Percentiles rank a stretch among this genome's conserved stretches.
Conservation (phyloP, 768 basidiomycete genomes). For the Cystofilobasidium bisporidii region DNA sequence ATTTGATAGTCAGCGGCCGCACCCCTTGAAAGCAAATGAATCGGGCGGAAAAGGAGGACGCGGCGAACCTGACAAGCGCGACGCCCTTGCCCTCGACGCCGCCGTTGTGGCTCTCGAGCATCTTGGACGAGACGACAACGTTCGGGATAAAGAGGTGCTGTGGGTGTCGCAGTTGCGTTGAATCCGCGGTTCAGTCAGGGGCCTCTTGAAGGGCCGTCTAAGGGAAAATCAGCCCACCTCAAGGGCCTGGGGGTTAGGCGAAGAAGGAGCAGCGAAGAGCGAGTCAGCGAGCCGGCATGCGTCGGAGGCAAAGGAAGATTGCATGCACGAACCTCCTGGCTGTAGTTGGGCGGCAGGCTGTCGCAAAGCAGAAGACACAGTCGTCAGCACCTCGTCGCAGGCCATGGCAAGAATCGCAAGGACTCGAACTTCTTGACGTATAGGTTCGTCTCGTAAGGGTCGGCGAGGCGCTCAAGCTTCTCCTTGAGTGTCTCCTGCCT, state of each 20-base stretch:
- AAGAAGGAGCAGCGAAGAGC: neutral
- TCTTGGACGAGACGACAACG: conserved; percentile 25
- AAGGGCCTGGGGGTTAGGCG: conserved; percentile 1
- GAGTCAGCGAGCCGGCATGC: neutral
- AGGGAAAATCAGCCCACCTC: conserved; percentile 1
- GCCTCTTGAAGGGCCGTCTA: too few species aligned
- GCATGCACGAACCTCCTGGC: conserved; percentile 15
- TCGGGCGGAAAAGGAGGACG: too few species aligned
- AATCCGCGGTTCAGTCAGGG: too few species aligned
- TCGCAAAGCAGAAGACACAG: neutral
- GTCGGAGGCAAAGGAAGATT: neutral
- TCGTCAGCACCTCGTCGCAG: neutral
- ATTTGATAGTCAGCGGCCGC: too few species aligned
- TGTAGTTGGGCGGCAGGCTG: conserved; percentile 19
- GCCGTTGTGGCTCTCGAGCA: conserved; percentile 21
- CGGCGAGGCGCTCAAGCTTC: conserved; percentile 26
- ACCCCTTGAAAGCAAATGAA: too few species aligned
- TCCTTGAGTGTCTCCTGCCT: conserved; percentile 27
- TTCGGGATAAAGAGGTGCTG: conserved; percentile 22
- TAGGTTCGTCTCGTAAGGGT: conserved; percentile 27
- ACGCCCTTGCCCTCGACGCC: conserved; percentile 25
- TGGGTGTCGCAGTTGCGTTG: too few species aligned
- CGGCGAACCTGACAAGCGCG: conserved; percentile 16
- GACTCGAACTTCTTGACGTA: conserved; percentile 26
- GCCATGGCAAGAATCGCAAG: neutral